Conservation (phyloP, 768 basidiomycete species). For the Porpolomopsis calyptriformis region DNA sequence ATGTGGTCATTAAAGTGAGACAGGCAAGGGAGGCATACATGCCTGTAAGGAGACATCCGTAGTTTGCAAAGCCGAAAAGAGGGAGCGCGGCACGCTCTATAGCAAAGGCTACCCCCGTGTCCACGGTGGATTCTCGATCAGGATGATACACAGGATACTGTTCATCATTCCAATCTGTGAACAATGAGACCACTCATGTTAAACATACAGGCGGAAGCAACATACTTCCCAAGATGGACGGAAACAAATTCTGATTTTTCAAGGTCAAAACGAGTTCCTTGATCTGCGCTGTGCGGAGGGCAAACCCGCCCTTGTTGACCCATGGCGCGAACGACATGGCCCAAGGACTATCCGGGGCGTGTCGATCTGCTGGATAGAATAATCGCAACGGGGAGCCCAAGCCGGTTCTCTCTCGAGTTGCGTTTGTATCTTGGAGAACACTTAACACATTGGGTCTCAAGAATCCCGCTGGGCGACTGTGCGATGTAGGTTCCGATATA, state of each 20-base stretch:
- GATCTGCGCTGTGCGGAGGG: neutral
- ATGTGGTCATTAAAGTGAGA: neutral
- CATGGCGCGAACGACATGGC: neutral
- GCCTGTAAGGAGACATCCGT: conserved; percentile 34
- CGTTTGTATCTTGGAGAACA: neutral
- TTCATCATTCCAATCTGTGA: neutral
- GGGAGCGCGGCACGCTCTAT: conserved; percentile 21
- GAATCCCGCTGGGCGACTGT: neutral
- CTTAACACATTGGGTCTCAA: neutral
- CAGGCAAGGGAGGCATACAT: conserved; percentile 5
- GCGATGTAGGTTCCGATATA: neutral
- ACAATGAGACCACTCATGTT: neutral
- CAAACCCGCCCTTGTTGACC: neutral
- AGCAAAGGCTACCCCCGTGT: neutral
- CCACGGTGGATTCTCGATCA: neutral
- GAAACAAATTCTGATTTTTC: neutral
- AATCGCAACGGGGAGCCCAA: neutral
- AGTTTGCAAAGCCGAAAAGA: conserved; percentile 35
- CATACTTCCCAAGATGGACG: neutral
- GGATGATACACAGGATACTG: neutral
- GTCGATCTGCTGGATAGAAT: neutral
- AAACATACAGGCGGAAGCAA: neutral
- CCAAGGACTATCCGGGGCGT: neutral
- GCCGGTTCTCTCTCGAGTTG: neutral
- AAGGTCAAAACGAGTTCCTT: neutral